phyloP scores from a whole-genome alignment of 208 protist species.

The Phytomonas serpens region DNA sequence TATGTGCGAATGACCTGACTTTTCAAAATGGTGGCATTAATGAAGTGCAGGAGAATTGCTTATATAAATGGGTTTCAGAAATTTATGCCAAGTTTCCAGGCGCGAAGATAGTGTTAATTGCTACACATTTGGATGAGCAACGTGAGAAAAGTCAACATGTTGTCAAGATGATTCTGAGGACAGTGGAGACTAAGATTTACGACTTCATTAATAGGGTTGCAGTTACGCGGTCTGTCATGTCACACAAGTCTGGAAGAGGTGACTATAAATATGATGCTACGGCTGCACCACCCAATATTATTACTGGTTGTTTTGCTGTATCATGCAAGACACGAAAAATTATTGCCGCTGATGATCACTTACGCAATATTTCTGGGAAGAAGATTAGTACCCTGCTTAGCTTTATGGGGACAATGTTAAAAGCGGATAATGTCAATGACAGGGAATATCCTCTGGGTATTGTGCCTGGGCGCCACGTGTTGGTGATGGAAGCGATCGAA shows the following conservation, averaged over 20 bases:
- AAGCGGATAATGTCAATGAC: constrained; percentile 63
- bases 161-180: constrained; percentile 83
- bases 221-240: not conserved
- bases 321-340: constrained; percentile 77
- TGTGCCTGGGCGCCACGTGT: constrained; percentile 66
- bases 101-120: constrained; percentile 69
- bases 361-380: constrained; percentile 41
- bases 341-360: constrained; percentile 53
- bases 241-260: not conserved
- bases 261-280: not conserved
- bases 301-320: constrained; percentile 83
- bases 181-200: constrained; percentile 60
- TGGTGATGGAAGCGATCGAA: constrained; percentile 49
- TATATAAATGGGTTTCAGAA: constrained; percentile 81
- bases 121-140: constrained; percentile 86
- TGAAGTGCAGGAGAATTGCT: constrained; percentile 64
- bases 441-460: constrained; percentile 50
- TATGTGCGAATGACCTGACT: constrained; percentile 81
- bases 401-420: constrained; percentile 49
- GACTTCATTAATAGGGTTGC: constrained; percentile 50
- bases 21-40: constrained; percentile 76
- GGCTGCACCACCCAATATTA: constrained; percentile 20
- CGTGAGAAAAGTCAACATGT: constrained; percentile 68
- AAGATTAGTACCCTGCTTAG: constrained; percentile 65
- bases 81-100: constrained; percentile 80